Percentiles rank a stretch among this genome's conserved stretches.
Evolutionary conservation across 2,329 filamentous ascomycete genomes (phyloP).

Genomic region (Nothophoma quercina): DNA sequence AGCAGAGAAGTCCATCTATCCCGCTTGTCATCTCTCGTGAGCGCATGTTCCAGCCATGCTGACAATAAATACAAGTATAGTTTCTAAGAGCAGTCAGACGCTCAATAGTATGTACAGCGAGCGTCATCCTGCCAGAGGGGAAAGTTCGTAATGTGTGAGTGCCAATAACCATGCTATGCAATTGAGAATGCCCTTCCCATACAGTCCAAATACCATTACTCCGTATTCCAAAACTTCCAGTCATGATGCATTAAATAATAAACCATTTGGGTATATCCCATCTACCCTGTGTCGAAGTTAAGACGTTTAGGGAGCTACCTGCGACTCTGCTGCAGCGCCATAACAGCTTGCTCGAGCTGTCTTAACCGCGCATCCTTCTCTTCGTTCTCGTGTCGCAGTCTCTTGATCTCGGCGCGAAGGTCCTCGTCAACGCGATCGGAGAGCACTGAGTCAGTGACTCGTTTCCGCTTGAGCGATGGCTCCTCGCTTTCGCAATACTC

Average conservation of each 20-base stretch:
- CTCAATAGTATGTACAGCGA: slow-evolving; percentile 40
- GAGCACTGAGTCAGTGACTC: slow-evolving; percentile 36
- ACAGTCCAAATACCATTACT: background rate
- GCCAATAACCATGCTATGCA: slow-evolving; percentile 15
- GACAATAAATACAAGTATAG: slow-evolving; percentile 19
- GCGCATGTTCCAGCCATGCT: slow-evolving; percentile 32
- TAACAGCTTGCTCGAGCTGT: slow-evolving; percentile 47
- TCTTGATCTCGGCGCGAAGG: slow-evolving; percentile 51
- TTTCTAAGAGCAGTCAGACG: slow-evolving; percentile 26
- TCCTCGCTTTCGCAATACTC: slow-evolving; percentile 39
- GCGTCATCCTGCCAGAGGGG: slow-evolving; percentile 38
- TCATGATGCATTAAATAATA: slow-evolving; percentile 6
- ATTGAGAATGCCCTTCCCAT: slow-evolving; percentile 12
- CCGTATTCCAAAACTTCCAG: slow-evolving; percentile 6
- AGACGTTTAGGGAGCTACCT: background rate
- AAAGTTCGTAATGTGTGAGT: slow-evolving; percentile 18
- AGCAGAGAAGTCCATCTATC: slow-evolving; percentile 23
- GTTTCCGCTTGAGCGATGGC: slow-evolving; percentile 42
- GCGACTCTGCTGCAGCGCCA: slow-evolving; percentile 42
- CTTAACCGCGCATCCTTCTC: slow-evolving; percentile 50
- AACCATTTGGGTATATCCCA: background rate
- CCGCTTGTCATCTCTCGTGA: slow-evolving; percentile 16
- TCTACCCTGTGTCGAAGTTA: background rate
- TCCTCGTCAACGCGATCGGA: slow-evolving; percentile 39
- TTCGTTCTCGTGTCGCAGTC: slow-evolving; percentile 51